These are phyloP conservation scores for Adansonia rubrostipa DNA, from an alignment of 441 rosid species.

Conservation along the genomic window DNA sequence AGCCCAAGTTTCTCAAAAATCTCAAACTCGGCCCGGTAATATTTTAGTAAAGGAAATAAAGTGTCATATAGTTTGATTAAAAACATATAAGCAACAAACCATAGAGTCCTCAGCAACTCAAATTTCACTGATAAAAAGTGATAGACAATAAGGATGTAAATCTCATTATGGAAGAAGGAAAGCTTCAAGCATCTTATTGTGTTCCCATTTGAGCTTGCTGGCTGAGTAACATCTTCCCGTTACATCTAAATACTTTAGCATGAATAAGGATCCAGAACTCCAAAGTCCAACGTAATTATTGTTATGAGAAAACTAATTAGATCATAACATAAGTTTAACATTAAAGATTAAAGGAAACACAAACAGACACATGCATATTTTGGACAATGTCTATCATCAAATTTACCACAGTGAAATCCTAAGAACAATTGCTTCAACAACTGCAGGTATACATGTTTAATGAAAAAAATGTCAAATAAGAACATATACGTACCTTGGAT, in stretches of 20 bases:
- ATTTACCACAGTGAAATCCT: conserved; percentile 9
- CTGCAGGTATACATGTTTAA: neutral
- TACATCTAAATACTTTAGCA: conserved; percentile 13
- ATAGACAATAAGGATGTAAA: neutral
- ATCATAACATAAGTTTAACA: neutral
- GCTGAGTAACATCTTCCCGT: neutral
- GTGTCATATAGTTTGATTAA: conserved; percentile 4
- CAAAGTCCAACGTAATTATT: neutral
- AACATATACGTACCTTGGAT: conserved; percentile 59
- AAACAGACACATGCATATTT: neutral
- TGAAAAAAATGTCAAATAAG: conserved; percentile 10
- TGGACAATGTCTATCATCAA: neutral
- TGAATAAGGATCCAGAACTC: neutral
- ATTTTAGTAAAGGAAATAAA: neutral
- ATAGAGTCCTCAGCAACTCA: conserved; percentile 6
- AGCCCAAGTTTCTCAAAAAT: conserved; percentile 14
- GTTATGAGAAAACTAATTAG: neutral
- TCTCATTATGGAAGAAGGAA: conserved; percentile 1
- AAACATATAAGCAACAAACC: neutral
- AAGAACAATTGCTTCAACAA: neutral
- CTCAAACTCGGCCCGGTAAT: neutral
- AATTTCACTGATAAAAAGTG: neutral
- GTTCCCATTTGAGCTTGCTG: neutral
- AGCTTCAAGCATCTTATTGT: neutral
- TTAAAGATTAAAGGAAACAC: neutral